Evolutionary conservation across 306 rosid genomes (phyloP), one percentile per base, ranked within the genome.

Genomic region (Ormosia emarginata): DNA sequence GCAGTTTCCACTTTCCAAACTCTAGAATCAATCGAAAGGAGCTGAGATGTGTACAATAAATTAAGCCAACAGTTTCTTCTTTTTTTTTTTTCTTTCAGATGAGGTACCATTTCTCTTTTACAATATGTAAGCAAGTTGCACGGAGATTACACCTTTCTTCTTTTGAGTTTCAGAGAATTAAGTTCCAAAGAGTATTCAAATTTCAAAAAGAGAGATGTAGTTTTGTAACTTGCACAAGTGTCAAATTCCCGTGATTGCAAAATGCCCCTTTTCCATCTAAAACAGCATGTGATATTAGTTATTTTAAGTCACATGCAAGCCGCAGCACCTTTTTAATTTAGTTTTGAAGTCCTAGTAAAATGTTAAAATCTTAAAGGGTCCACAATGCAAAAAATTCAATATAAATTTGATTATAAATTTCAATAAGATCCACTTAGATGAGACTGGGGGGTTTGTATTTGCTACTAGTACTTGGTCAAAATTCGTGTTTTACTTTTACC

Each of bases 161-260:
- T 52, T 52, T 37, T 37, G 8, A n/a, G 36, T 8, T 52, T 53
- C 12, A 8, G 7, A 65, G 36, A 37, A 32, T 9, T 6, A 33
- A 34, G 43, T 44, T 33, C 8, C 71, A 44, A 30, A 61, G 46
- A 43, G 34, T 9, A 58, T 59, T 44, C 29, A 46, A 74, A 63
- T 74, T 67, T 64, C 43, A 56, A 47, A n/a, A 1, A 14, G 30
- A 36, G 30, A 44, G 41, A 56, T 6, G 66, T n/a, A 3, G 50
- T 66, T 55, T 65, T 65, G 77, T 34, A 44, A 67, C 74, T 12
- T 34, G 32, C 17, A 68, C 12, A 74, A 30, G 29, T 39, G 75
- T 66, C 73, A 55, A 75, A 66, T 44, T 75, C 71, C 37, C 85
- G 85, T 67, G 85, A 75, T 58, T 13, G 29, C 24, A 12, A 33